Percentiles rank a stretch among this genome's conserved stretches.
Conservation (phyloP, 1,284 basidiomycete species). For the Mycocalia duriaeana region DNA sequence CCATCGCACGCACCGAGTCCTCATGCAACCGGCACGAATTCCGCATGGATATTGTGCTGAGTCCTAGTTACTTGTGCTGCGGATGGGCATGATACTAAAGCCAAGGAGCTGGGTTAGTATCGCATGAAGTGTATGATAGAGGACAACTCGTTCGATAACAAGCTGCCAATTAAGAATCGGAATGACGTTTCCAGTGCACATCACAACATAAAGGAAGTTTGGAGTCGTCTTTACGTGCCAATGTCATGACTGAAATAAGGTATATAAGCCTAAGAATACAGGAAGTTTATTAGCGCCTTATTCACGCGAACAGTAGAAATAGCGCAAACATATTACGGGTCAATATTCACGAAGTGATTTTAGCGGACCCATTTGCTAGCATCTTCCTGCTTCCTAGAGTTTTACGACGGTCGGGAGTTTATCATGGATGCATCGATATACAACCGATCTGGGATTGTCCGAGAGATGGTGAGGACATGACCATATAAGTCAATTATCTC, state of each 20-base stretch:
- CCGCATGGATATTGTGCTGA: neutral
- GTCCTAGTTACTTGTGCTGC: neutral
- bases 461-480: neutral
- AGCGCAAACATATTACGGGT: neutral
- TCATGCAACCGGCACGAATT: neutral
- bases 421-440: constrained; percentile 8
- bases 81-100: neutral
- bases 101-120: neutral
- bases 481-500: neutral
- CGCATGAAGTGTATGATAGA: neutral
- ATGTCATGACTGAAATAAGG: neutral
- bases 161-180: neutral
- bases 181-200: neutral
- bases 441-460: neutral
- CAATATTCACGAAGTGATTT: constrained; percentile 4
- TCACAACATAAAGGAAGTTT: neutral
- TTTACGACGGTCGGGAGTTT: neutral
- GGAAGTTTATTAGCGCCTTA: constrained; percentile 7
- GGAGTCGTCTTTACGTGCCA: constrained; percentile 1
- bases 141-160: neutral
- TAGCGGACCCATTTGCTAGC: neutral
- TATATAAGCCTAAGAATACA: neutral
- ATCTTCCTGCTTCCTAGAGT: constrained; percentile 1
- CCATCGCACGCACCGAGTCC: neutral
- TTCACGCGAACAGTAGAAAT: constrained; percentile 6